Conservation (phyloP, 306 rosid species). For the Quercus agrifolia region DNA sequence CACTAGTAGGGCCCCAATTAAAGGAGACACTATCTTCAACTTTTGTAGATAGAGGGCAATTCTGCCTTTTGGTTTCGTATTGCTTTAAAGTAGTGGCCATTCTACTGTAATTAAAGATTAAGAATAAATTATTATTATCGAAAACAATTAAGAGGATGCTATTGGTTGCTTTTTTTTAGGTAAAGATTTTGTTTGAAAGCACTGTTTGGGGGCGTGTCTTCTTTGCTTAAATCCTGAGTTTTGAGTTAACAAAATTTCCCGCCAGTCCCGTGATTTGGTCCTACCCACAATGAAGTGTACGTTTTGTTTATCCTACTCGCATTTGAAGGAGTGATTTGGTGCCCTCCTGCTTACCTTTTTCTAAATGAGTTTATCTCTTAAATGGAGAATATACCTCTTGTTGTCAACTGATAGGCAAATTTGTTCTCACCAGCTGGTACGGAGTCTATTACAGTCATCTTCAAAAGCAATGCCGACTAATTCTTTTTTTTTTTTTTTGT, state of each 20-base stretch:
- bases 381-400: too few species aligned
- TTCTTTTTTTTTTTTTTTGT: too few species aligned
- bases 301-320: not conserved
- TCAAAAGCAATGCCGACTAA: too few species aligned
- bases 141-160: too few species aligned
- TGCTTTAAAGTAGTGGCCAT: not conserved
- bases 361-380: too few species aligned
- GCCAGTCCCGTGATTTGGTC: conserved; percentile 15
- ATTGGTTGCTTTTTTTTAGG: not conserved
- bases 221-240: not conserved
- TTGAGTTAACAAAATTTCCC: not conserved
- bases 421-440: too few species aligned
- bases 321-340: not conserved
- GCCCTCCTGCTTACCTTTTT: too few species aligned
- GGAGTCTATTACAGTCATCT: too few species aligned
- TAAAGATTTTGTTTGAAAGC: not conserved
- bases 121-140: not conserved
- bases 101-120: not conserved
- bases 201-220: not conserved
- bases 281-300: not conserved
- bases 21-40: not conserved
- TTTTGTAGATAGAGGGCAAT: not conserved
- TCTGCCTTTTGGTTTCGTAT: not conserved
- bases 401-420: too few species aligned
- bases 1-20: not conserved